Evolutionary conservation across 169 alveolate species (phyloP).

Genomic region (Plasmodium sp.): DNA sequence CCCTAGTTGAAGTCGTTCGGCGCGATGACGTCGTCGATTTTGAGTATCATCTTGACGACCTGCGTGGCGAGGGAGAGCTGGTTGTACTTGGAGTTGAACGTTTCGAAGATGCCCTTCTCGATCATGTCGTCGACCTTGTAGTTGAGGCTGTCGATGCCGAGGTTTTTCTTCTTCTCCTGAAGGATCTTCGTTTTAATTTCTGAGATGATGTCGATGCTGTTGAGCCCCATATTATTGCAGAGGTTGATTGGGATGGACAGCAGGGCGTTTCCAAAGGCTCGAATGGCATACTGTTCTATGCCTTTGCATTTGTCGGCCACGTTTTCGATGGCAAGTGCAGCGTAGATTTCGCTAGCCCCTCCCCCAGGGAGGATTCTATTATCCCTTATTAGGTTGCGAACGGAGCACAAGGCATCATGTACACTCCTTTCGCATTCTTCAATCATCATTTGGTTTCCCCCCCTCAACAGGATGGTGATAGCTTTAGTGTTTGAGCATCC

Average conservation of each 20-base stretch:
- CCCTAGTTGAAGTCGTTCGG: conserved; percentile 69
- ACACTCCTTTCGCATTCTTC: conserved; percentile 98
- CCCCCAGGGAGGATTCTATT: conserved; percentile 97
- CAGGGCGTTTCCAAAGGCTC: conserved; percentile 98
- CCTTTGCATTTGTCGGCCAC: conserved; percentile 93
- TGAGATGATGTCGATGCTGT: conserved; percentile 94
- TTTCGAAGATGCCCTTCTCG: conserved; percentile 94
- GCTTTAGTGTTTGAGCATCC: conserved; percentile 95
- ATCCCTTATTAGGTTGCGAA: conserved; percentile 92
- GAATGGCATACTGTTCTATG: conserved; percentile 98
- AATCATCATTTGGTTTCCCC: conserved; percentile 97
- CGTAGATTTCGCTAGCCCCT: conserved; percentile 98
- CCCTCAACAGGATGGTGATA: conserved; percentile 96
- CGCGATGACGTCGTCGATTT: conserved; percentile 97
- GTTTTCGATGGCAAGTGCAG: conserved; percentile 93
- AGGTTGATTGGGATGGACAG: conserved; percentile 96
- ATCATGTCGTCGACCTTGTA: conserved; percentile 91
- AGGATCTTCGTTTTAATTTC: conserved; percentile 92
- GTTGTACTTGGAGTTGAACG: conserved; percentile 94
- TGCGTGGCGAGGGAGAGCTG: conserved; percentile 98
- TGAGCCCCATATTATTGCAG: conserved; percentile 97
- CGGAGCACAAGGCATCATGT: conserved; percentile 99
- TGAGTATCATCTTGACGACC: conserved; percentile 98
- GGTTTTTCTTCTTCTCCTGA: conserved; percentile 87
- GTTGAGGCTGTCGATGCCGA: conserved; percentile 95